These are phyloP conservation scores for Suillus lakei DNA, from an alignment of 768 basidiomycete genomes.

Conservation along the genomic window DNA sequence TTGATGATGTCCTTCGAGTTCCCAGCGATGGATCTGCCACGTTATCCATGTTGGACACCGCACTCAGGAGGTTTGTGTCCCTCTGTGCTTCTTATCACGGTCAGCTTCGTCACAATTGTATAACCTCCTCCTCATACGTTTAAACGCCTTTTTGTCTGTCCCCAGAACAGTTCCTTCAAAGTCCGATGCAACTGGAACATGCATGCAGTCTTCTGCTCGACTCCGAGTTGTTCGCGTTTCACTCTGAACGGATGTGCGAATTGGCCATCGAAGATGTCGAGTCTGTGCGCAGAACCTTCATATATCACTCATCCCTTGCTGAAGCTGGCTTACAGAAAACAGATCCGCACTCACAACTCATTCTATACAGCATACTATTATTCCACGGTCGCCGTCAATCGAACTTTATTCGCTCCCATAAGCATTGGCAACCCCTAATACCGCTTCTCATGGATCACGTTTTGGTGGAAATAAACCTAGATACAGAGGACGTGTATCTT, in stretches of 20 bases:
- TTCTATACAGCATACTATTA: constrained; percentile 79
- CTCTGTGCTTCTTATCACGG: constrained; percentile 90
- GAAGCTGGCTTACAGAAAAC: constrained; percentile 58
- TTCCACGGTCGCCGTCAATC: constrained; percentile 71
- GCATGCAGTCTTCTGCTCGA: constrained; percentile 77
- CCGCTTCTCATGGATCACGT: constrained; percentile 87
- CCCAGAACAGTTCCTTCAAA: constrained; percentile 84
- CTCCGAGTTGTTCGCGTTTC: constrained; percentile 88
- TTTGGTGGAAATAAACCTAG: constrained; percentile 79
- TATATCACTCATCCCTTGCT: constrained; percentile 9
- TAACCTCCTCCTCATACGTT: constrained; percentile 5
- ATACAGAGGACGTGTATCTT: constrained; percentile 65
- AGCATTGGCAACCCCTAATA: constrained; percentile 82
- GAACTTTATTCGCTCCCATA: constrained; percentile 76
- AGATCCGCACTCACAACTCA: constrained; percentile 82
- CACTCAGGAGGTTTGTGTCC: constrained; percentile 74
- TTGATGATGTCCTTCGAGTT: constrained; percentile 80
- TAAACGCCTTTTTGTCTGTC: constrained; percentile 13
- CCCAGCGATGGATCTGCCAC: constrained; percentile 63
- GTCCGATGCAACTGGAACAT: constrained; percentile 82
- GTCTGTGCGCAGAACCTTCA: constrained; percentile 49
- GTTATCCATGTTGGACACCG: constrained; percentile 76
- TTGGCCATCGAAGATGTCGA: constrained; percentile 71
- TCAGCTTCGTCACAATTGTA: constrained; percentile 38
- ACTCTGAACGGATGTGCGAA: constrained; percentile 91